A percentile compares a stretch with the other conserved stretches of the same genome.
Conservation (phyloP, 805 yeast species). For the Candida argentea region DNA sequence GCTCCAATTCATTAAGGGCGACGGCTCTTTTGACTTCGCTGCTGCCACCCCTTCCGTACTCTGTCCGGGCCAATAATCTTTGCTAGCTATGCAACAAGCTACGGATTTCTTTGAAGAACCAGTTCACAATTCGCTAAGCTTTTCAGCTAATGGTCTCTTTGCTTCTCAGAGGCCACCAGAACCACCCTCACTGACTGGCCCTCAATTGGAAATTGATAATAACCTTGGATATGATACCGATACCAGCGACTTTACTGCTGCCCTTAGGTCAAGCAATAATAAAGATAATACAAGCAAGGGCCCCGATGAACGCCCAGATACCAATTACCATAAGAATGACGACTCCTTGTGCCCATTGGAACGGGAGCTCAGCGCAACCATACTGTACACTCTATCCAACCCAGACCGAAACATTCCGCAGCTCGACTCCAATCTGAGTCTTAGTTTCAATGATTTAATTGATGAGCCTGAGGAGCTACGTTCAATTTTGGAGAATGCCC, state of each 20-base stretch:
- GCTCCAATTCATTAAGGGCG: too few species aligned
- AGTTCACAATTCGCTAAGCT: not conserved
- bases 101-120: not conserved
- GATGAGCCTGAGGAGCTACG: not conserved
- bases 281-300: too few species aligned
- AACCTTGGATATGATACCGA: not conserved
- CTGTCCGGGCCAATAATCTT: too few species aligned
- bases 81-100: too few species aligned
- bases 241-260: not conserved
- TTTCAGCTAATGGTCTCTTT: not conserved
- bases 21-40: too few species aligned
- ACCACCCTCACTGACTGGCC: not conserved
- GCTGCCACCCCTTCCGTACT: too few species aligned
- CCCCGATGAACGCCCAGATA: too few species aligned
- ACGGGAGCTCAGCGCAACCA: too few species aligned
- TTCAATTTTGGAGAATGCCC: too few species aligned
- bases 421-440: not conserved
- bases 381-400: too few species aligned
- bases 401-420: not conserved
- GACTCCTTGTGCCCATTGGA: too few species aligned
- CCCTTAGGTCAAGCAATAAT: not conserved
- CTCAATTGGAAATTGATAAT: not conserved
- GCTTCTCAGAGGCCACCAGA: not conserved
- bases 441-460: not conserved
- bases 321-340: too few species aligned